These are phyloP conservation scores for Kockovaella imperatae DNA, from an alignment of 768 basidiomycete genomes.

Conservation along the genomic window DNA sequence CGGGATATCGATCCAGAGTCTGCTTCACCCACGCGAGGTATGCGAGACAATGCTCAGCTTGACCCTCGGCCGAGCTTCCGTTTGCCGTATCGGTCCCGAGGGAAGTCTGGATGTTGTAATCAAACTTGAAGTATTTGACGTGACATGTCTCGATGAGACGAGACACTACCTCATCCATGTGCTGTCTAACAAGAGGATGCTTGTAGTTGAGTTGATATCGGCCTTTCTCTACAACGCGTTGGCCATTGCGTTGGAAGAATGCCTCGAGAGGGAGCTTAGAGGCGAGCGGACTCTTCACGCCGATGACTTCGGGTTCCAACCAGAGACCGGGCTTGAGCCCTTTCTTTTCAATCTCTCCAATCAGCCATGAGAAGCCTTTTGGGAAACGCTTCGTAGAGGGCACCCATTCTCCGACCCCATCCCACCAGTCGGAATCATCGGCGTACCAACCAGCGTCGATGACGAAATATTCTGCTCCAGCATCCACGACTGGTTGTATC, in stretches of 20 bases:
- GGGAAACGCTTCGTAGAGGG: slow-evolving; percentile 2
- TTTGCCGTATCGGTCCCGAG: slow-evolving; percentile 1
- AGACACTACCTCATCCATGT: background rate
- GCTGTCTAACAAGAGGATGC: background rate
- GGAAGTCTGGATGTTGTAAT: slow-evolving; percentile 4
- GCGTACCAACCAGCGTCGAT: slow-evolving; percentile 6
- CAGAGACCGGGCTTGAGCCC: slow-evolving; percentile 1
- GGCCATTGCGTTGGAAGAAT: slow-evolving; percentile 1
- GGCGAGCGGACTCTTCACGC: background rate
- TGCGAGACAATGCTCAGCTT: background rate
- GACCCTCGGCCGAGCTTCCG: background rate
- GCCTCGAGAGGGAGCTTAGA: background rate
- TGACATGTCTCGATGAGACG: background rate
- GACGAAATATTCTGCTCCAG: slow-evolving; percentile 5
- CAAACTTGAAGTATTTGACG: slow-evolving; percentile 3
- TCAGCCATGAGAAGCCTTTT: background rate
- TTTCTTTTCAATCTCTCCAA: background rate
- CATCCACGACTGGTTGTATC: background rate
- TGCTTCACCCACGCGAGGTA: slow-evolving; percentile 1
- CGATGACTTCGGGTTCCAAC: slow-evolving; percentile 6
- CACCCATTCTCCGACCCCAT: slow-evolving; percentile 3
- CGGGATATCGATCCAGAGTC: slow-evolving; percentile 2
- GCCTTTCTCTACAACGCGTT: background rate
- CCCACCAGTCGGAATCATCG: slow-evolving; percentile 3
- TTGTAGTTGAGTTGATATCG: slow-evolving; percentile 1